Evolutionary conservation across 2,329 filamentous ascomycete species (phyloP).

Genomic region (Sporothrix humicola): DNA sequence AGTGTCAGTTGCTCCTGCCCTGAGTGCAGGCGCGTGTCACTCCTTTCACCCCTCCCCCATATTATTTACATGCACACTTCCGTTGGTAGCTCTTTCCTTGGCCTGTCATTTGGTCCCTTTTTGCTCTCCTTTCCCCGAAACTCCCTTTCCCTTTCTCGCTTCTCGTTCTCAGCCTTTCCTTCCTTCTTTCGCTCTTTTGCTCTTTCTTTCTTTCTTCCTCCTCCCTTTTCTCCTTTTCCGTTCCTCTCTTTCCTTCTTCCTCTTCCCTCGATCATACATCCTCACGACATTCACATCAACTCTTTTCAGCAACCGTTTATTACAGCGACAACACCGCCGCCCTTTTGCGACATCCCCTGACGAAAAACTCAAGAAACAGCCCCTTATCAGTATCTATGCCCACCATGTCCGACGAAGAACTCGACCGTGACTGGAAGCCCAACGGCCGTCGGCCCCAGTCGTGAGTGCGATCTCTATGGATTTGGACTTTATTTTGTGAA

Average conservation of each 20-base stretch:
- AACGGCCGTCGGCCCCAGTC: slow-evolving; percentile 80
- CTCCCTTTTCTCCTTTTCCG: not conserved
- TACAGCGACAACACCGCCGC: not conserved
- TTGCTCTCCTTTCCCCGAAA: slow-evolving; percentile 16
- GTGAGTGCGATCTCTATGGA: slow-evolving; percentile 58
- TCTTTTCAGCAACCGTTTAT: not conserved
- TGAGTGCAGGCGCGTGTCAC: not conserved
- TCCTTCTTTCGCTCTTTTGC: not conserved
- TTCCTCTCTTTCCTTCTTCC: not conserved
- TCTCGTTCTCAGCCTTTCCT: slow-evolving; percentile 10
- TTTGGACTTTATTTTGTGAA: not conserved
- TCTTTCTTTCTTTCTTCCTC: not conserved
- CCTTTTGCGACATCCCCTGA: not conserved
- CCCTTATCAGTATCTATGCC: slow-evolving; percentile 26
- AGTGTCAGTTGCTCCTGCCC: not conserved
- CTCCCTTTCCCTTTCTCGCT: not conserved
- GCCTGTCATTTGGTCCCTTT: not conserved
- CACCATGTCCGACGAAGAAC: slow-evolving; percentile 65
- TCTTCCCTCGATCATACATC: not conserved
- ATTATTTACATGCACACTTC: slow-evolving; percentile 26
- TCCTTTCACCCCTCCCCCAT: slow-evolving; percentile 24
- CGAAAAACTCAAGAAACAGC: not conserved
- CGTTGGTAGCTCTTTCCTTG: not conserved
- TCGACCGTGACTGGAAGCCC: slow-evolving; percentile 80
- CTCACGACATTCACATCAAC: slow-evolving; percentile 9